Conservation (phyloP, 2,329 filamentous ascomycete genomes). For the Daldinia sp. region DNA sequence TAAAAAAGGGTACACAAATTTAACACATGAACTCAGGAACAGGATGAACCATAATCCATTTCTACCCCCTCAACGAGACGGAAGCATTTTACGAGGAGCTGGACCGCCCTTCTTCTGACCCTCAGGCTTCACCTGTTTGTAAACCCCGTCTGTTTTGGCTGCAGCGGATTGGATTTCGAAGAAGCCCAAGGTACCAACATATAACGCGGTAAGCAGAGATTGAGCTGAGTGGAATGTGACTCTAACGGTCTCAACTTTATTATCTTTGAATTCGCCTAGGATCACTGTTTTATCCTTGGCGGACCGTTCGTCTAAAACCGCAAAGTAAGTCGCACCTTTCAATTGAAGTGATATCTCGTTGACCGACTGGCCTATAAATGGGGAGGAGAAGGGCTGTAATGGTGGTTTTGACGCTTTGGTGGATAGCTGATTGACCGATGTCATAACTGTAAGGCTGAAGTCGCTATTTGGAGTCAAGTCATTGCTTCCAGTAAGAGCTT, state of each 20-base stretch:
- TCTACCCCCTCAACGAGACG: background rate
- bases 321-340: background rate
- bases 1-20: no score
- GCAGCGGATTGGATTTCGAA: constrained; percentile 2
- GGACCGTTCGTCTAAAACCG: constrained; percentile 2
- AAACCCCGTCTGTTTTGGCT: background rate
- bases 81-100: background rate
- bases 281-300: background rate
- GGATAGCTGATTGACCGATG: background rate
- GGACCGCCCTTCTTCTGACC: background rate
- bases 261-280: background rate
- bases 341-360: constrained; percentile 3
- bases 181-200: background rate
- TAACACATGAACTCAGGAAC: no score
- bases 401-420: background rate
- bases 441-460: background rate
- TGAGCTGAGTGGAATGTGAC: constrained; percentile 1
- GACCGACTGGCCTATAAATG: background rate
- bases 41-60: background rate
- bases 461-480: background rate
- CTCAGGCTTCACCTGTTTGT: background rate
- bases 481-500: background rate
- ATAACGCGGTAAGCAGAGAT: background rate
- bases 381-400: background rate
- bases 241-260: background rate